Evolutionary conservation across 768 basidiomycete genomes (phyloP).

Genomic region (Psilocybe subaeruginosa): DNA sequence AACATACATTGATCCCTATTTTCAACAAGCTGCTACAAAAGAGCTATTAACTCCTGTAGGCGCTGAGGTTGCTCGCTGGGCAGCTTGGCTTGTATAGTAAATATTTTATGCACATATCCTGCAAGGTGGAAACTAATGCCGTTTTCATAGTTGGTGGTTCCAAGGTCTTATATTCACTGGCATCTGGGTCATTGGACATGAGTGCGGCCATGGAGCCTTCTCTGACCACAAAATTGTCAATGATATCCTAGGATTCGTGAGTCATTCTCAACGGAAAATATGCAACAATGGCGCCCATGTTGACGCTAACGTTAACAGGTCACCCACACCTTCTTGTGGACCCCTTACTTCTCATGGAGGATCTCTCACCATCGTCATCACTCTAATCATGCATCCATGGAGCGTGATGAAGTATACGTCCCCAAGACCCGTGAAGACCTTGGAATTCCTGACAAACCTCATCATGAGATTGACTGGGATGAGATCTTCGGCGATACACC

Average conservation of each 20-base stretch:
- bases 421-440: conserved; percentile 63
- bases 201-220: conserved; percentile 64
- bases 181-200: conserved; percentile 64
- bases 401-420: conserved; percentile 61
- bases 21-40: conserved; percentile 25
- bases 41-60: conserved; percentile 35
- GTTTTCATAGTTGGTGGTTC: conserved; percentile 55
- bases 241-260: conserved; percentile 53
- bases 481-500: conserved; percentile 65
- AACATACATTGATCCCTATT: conserved; percentile 46
- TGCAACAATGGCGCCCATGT: background rate
- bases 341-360: conserved; percentile 58
- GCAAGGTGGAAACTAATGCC: background rate
- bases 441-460: conserved; percentile 43
- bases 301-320: conserved; percentile 29
- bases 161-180: conserved; percentile 63
- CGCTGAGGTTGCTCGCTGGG: conserved; percentile 42
- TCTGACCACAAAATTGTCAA: conserved; percentile 51
- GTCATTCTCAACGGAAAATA: conserved; percentile 20
- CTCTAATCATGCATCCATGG: conserved; percentile 54
- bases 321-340: conserved; percentile 51
- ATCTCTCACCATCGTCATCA: conserved; percentile 59
- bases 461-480: conserved; percentile 48
- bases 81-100: conserved; percentile 50
- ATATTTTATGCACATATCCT: conserved; percentile 16